These are phyloP conservation scores for Sorghum bicolor DNA, from an alignment of 176 grass and related monocot species.

Conservation along the genomic window Sorghum_bicolor_NCBIv3 NC_012872.2:67134001-67134500, in stretches of 20 bases:
- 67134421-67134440: background rate
- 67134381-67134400: too few species aligned
- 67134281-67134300: background rate
- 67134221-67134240: slow-evolving; percentile 59
- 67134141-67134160: background rate
- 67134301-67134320: background rate
- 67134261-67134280: slow-evolving; percentile 54
- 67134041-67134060: background rate
- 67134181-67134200: slow-evolving; percentile 75
- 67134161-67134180: slow-evolving; percentile 1
- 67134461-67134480: background rate
- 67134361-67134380: too few species aligned
- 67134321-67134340: background rate
- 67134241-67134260: slow-evolving; percentile 35
- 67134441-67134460: background rate
- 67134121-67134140: slow-evolving; percentile 4
- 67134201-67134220: slow-evolving; percentile 65
- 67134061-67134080: background rate
- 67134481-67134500: background rate
- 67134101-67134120: background rate
- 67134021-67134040: background rate
- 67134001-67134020: background rate
- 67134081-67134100: background rate
- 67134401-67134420: too few species aligned
- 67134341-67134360: background rate